A percentile compares a stretch with the other conserved stretches of the same genome.
Conservation (phyloP, 139 green algal species). For the Chlorella sorokiniana region DNA sequence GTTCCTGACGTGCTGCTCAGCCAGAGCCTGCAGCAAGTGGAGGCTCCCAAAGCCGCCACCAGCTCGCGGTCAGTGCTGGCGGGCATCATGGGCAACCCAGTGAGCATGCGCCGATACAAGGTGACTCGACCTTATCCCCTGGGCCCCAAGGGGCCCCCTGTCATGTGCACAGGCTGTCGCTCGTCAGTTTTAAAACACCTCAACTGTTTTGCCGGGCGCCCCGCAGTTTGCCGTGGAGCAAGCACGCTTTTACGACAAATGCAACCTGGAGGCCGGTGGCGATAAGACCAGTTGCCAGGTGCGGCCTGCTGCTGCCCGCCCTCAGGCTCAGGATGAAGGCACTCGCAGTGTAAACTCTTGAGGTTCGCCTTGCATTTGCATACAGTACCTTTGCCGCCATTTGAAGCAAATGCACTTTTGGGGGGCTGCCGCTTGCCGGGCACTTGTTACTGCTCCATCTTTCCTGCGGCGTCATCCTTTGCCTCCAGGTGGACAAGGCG, state of each 20-base stretch:
- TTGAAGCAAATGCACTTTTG: too few relatives aligned
- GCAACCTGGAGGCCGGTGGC: conserved; percentile 10
- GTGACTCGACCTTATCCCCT: neutral
- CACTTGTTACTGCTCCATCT: neutral
- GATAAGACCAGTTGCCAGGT: conserved; percentile 33
- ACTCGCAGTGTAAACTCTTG: neutral
- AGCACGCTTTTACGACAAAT: conserved; percentile 68
- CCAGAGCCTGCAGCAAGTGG: conserved; percentile 45
- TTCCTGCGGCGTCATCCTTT: neutral
- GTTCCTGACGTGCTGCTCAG: conserved; percentile 72
- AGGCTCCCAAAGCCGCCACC: conserved; percentile 63
- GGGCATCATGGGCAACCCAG: conserved; percentile 49
- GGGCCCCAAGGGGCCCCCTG: neutral
- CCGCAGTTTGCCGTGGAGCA: conserved; percentile 74
- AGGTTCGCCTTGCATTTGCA: neutral
- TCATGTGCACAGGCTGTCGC: neutral
- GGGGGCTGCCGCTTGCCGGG: neutral
- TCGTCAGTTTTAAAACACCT: neutral
- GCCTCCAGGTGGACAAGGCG: conserved; percentile 70
- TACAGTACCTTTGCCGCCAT: too few relatives aligned
- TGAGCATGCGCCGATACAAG: conserved; percentile 17
- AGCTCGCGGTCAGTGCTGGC: conserved; percentile 54
- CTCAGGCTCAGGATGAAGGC: neutral
- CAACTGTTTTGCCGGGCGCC: neutral
- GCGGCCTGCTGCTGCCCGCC: neutral